These are phyloP conservation scores for Coffea eugenioides DNA, from an alignment of 257 asterid genomes.

Conservation along the genomic window DNA sequence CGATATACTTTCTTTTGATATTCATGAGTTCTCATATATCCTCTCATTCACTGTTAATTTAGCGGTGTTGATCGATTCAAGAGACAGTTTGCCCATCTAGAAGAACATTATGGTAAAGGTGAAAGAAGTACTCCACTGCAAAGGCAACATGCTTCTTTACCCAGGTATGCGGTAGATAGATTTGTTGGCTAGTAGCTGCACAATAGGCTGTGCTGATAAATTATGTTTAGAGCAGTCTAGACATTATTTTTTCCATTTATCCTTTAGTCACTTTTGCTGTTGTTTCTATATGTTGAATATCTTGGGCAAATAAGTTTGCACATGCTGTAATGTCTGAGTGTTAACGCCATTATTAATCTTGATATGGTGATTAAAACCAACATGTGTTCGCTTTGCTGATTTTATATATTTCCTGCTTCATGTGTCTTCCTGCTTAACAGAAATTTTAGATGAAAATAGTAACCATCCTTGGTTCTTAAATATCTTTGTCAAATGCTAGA, in stretches of 20 bases:
- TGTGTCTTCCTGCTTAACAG: neutral
- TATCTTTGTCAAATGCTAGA: neutral
- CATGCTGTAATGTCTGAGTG: neutral
- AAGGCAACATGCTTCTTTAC: constrained; percentile 87
- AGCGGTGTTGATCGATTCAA: constrained; percentile 98
- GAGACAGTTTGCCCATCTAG: constrained; percentile 95
- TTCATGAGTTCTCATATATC: constrained; percentile 11
- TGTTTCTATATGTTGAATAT: neutral
- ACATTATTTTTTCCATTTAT: neutral
- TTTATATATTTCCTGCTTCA: neutral
- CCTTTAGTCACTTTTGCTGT: neutral
- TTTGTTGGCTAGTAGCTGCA: neutral
- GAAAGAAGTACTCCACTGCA: constrained; percentile 64
- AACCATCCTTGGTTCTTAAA: no score
- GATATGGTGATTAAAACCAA: neutral
- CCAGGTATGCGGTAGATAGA: constrained; percentile 53
- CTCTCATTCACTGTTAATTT: constrained; percentile 21
- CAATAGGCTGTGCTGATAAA: neutral
- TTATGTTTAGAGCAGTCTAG: neutral
- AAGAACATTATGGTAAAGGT: constrained; percentile 81
- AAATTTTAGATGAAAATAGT: neutral
- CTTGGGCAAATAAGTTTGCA: neutral
- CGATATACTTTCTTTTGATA: neutral
- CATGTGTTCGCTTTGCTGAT: neutral
- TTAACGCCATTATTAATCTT: neutral